phyloP scores from a whole-genome alignment of 257 asterid genomes.

The Solanum rostratum region DNA sequence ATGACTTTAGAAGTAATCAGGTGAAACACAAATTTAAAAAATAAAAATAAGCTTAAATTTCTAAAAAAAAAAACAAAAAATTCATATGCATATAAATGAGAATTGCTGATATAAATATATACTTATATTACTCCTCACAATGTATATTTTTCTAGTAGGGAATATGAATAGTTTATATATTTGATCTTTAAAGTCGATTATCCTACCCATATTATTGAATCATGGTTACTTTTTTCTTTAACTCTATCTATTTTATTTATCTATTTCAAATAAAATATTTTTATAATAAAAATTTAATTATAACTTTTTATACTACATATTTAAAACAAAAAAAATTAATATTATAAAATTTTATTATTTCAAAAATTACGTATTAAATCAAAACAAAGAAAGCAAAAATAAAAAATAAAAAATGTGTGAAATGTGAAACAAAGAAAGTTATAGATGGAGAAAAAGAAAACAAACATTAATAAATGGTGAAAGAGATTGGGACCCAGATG shows the following conservation, averaged over 20 bases:
- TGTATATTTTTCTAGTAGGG: not conserved
- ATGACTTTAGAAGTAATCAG: no score
- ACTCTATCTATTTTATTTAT: no score
- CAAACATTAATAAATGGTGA: not conserved
- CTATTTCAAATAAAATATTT: no score
- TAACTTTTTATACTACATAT: no score
- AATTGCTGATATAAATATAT: not conserved
- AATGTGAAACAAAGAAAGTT: not conserved
- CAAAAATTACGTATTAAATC: no score
- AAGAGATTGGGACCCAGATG: not conserved
- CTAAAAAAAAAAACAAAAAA: not conserved
- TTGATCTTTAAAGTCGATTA: not conserved
- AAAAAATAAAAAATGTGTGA: not conserved
- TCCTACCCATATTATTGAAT: not conserved
- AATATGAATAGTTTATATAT: no score
- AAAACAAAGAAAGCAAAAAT: not conserved
- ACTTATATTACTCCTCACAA: not conserved
- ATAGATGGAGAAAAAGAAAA: not conserved
- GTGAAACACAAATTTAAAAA: not conserved
- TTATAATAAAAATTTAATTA: no score
- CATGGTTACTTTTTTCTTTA: no score
- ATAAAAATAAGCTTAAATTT: not conserved
- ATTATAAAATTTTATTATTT: no score
- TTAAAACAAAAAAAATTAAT: no score
- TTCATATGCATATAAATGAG: not conserved